Evolutionary conservation across 75 land plant species (phyloP).

Genomic region (Pinus albicaulis): DNA sequence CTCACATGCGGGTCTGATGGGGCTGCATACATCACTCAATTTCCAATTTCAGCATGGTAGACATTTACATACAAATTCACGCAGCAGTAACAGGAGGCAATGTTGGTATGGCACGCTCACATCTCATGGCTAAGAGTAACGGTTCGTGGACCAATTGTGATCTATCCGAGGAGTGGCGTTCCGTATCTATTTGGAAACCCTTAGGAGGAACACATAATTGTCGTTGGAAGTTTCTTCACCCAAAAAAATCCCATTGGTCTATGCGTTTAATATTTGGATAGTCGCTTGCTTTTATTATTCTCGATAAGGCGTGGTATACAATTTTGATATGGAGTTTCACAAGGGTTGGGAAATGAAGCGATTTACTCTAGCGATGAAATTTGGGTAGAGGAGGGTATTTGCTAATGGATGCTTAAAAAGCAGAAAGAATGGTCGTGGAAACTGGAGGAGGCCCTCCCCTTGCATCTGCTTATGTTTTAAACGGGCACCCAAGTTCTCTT

Average conservation of each 20-base stretch:
- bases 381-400: slow-evolving; percentile 22
- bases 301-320: background rate
- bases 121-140: slow-evolving; percentile 62
- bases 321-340: background rate
- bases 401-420: background rate
- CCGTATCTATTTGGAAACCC: slow-evolving; percentile 44
- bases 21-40: slow-evolving; percentile 56
- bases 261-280: background rate
- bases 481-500: slow-evolving; percentile 55
- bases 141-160: slow-evolving; percentile 45
- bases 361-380: background rate
- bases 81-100: slow-evolving; percentile 34
- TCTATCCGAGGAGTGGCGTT: slow-evolving; percentile 38
- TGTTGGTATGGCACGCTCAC: slow-evolving; percentile 53
- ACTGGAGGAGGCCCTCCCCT: slow-evolving; percentile 37
- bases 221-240: slow-evolving; percentile 33
- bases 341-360: background rate
- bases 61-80: slow-evolving; percentile 50
- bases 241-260: background rate
- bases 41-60: slow-evolving; percentile 45
- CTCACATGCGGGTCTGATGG: slow-evolving; percentile 49
- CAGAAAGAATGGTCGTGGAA: background rate
- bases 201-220: slow-evolving; percentile 32
- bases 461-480: slow-evolving; percentile 41
- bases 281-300: background rate